These are phyloP conservation scores for Apiospora rasikravindrae DNA, from an alignment of 2,329 filamentous ascomycete species.

Conservation along the genomic window DNA sequence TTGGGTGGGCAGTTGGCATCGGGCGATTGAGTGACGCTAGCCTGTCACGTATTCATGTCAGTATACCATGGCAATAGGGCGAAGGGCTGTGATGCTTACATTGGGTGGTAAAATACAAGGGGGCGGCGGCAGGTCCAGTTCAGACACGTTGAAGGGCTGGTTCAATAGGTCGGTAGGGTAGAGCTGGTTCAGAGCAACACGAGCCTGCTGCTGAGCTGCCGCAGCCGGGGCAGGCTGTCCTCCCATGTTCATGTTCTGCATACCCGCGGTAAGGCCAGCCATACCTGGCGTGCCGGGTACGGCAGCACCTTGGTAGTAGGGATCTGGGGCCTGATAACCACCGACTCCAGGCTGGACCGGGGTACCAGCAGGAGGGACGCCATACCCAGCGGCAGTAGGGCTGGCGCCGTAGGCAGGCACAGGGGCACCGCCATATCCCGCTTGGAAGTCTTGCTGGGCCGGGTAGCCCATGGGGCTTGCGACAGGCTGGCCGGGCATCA, in stretches of 20 bases:
- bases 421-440: conserved; percentile 36
- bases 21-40: conserved; percentile 88
- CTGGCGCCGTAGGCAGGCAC: conserved; percentile 47
- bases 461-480: conserved; percentile 50
- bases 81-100: conserved; percentile 60
- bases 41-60: conserved; percentile 57
- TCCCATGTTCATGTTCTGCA: conserved; percentile 71
- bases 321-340: conserved; percentile 71
- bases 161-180: conserved; percentile 90
- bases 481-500: conserved; percentile 43
- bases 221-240: conserved; percentile 54
- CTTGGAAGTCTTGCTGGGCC: conserved; percentile 48
- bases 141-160: conserved; percentile 91
- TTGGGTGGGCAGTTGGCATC: conserved; percentile 90
- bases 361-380: conserved; percentile 46
- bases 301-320: conserved; percentile 66
- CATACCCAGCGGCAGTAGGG: conserved; percentile 46
- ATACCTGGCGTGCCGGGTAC: conserved; percentile 61
- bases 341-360: conserved; percentile 53
- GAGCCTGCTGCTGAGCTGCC: conserved; percentile 46
- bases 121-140: conserved; percentile 89
- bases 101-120: conserved; percentile 90
- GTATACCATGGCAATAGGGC: conserved; percentile 30
- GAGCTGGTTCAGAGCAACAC: conserved; percentile 78
- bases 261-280: conserved; percentile 54